Base-by-base conservation (phyloP, 2,329 filamentous ascomycete genomes). In the Sporothrix brunneoviolacea region DNA sequence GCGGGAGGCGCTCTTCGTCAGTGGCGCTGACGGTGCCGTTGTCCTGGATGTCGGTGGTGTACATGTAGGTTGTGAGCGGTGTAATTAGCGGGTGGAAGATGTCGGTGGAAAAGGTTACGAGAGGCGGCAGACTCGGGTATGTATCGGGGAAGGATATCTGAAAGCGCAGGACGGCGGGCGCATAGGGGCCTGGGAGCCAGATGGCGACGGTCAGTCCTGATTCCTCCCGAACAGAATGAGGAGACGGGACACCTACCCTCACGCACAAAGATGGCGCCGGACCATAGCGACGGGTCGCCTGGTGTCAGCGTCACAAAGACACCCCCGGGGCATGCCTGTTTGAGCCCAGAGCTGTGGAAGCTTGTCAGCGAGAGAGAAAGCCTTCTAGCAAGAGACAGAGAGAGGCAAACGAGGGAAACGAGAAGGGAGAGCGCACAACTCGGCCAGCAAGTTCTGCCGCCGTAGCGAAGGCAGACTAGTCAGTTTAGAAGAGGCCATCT, bases 31-130 rank as follows among this genome's bases (percentile, higher is more conserved):
- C 84, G 0, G 88, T 88, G 42, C 87, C 88, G 50, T 79, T 78
- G 54, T 83, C 83, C 54, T 86, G 80, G 32, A 86, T 81, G 51
- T 86, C 84, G 55, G 88, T 90, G 37, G 88, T 86, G 71, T 95
- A 94, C 63, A 88, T 93, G 68, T 95, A 94, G 4, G 89, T 95
- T n/a, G 90, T 95, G 55, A 94, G 76, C 33, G 93, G 91, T 8
- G 91, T 90, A 58, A 97, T 84, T 37, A 98, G 76, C 16, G 91
- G 91, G 65, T 98, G 91, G 66, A 97, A 98, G 58, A 97, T 85
- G 64, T 97, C 91, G 59, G 88, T 94, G 40, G 82, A 80, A 67
- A 98, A 95, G 49, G 85, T 91, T 57, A 98, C 81, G 16, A 91
- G 74, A 9, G 93, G 93, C 45, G 91, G 88, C 18, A 88, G 70